Percentiles rank a stretch among this genome's conserved stretches.
phyloP scores from a whole-genome alignment of 139 green algal species.

The Tetraselmis chui region DNA sequence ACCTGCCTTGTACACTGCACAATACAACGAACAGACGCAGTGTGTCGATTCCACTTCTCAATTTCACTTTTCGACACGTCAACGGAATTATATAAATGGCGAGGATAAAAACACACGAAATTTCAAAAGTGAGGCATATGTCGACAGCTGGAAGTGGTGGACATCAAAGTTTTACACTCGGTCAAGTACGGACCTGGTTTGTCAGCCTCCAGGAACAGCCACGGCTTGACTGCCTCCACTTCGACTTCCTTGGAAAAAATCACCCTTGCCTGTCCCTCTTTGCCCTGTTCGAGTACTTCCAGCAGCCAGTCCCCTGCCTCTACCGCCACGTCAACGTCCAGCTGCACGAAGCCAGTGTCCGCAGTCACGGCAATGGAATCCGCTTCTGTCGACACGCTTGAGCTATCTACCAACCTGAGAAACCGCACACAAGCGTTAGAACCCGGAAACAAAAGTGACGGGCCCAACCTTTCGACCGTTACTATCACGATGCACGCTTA shows the following conservation, averaged over 20 bases:
- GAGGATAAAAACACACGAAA: too few species aligned
- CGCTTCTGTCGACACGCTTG: background rate
- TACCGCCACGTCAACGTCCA: background rate
- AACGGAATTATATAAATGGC: too few species aligned
- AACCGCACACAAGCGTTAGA: background rate
- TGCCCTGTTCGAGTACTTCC: background rate
- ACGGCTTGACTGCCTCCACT: background rate
- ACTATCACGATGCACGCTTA: too few species aligned
- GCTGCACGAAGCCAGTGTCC: background rate
- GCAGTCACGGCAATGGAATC: background rate
- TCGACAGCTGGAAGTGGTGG: too few species aligned
- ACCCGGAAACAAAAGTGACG: too few species aligned
- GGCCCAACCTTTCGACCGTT: too few species aligned
- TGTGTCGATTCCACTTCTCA: too few species aligned
- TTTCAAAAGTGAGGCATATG: too few species aligned
- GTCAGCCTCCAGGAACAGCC: background rate
- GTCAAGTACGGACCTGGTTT: background rate
- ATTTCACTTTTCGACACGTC: too few species aligned
- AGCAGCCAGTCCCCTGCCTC: background rate
- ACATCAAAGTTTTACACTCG: too few species aligned
- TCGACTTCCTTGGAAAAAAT: background rate
- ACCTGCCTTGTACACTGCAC: background rate
- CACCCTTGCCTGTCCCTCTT: background rate
- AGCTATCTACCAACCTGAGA: background rate
- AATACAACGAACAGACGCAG: too few species aligned